These are phyloP conservation scores for Xylaria venustula DNA, from an alignment of 495 filamentous ascomycete genomes.

Conservation along the genomic window DNA sequence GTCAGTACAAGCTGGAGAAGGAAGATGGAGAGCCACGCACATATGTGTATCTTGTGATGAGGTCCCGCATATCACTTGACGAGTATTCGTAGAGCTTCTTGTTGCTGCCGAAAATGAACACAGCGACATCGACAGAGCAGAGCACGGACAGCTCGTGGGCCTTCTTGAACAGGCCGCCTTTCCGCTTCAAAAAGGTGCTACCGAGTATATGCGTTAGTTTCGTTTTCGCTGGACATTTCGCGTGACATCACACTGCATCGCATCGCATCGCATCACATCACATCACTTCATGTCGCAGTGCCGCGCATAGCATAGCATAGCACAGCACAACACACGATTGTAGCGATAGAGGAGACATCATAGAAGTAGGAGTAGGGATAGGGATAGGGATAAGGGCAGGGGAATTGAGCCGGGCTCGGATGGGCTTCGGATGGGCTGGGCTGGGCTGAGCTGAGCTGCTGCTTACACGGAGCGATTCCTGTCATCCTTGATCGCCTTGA, in stretches of 20 bases:
- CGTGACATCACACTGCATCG: constrained; percentile 37
- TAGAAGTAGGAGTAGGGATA: constrained; percentile 3
- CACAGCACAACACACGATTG: background rate
- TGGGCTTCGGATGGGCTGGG: too few species aligned
- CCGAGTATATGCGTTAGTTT: constrained; percentile 73
- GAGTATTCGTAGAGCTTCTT: constrained; percentile 99
- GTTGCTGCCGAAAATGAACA: constrained; percentile 97
- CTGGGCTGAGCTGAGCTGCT: too few species aligned
- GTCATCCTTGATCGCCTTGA: constrained; percentile 99
- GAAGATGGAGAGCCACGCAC: constrained; percentile 51
- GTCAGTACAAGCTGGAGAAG: constrained; percentile 28
- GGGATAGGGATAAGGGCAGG: constrained; percentile 8
- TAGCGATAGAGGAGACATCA: constrained; percentile 69
- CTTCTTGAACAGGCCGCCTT: constrained; percentile 99
- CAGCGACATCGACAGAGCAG: constrained; percentile 96
- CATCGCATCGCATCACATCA: background rate
- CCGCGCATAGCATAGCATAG: background rate
- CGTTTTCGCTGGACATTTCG: constrained; percentile 81
- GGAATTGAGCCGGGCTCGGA: background rate
- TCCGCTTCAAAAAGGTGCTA: constrained; percentile 97
- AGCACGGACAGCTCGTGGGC: constrained; percentile 97
- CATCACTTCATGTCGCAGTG: background rate
- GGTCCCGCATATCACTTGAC: constrained; percentile 87
- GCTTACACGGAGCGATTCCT: constrained; percentile 97
- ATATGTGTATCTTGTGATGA: constrained; percentile 82